These are phyloP conservation scores for Camellia granthamiana DNA, from an alignment of 148 eudicot genomes.

Conservation along the genomic window DNA sequence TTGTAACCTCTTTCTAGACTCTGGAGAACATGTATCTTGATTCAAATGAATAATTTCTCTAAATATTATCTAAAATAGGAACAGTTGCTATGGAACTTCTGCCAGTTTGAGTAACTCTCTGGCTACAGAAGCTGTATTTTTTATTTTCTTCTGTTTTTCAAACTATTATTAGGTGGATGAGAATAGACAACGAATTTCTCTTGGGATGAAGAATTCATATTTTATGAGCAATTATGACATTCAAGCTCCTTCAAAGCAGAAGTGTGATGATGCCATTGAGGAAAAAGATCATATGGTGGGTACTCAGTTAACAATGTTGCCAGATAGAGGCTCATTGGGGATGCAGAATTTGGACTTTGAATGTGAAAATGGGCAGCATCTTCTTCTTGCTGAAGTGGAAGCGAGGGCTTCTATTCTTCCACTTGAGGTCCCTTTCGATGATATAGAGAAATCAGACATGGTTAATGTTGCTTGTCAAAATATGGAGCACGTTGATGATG, in stretches of 20 bases:
- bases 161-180: slow-evolving; percentile 51
- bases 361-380: slow-evolving; percentile 34
- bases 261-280: slow-evolving; percentile 24
- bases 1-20: background rate
- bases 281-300: slow-evolving; percentile 26
- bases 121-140: background rate
- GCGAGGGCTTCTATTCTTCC: slow-evolving; percentile 78
- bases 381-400: slow-evolving; percentile 55
- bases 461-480: slow-evolving; percentile 20
- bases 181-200: slow-evolving; percentile 69
- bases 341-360: slow-evolving; percentile 25
- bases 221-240: slow-evolving; percentile 31
- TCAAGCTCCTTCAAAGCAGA: slow-evolving; percentile 24
- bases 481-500: slow-evolving; percentile 28
- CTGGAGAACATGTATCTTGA: background rate
- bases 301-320: slow-evolving; percentile 12
- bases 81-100: background rate
- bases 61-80: background rate
- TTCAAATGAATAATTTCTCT: background rate
- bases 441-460: slow-evolving; percentile 45
- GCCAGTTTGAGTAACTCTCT: background rate
- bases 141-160: slow-evolving; percentile 11
- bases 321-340: slow-evolving; percentile 15
- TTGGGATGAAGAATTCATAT: slow-evolving; percentile 84
- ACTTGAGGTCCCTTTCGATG: slow-evolving; percentile 78